Conservation (phyloP, 2,329 filamentous ascomycete genomes). For the Berkeleyomyces rouxiae region DNA sequence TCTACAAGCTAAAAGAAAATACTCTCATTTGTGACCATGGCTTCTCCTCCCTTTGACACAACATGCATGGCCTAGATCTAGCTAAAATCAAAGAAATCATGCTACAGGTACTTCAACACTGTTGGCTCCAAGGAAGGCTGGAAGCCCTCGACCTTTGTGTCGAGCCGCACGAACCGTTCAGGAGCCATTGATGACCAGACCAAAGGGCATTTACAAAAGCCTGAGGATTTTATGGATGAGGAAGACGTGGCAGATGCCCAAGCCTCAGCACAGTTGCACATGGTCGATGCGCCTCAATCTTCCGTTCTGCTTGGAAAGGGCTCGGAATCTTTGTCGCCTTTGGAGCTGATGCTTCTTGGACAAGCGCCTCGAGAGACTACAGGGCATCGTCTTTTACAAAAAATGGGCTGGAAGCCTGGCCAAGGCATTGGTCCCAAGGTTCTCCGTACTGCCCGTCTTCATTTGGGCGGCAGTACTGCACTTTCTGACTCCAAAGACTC, state of each 20-base stretch:
- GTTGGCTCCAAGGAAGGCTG: slow-evolving; percentile 98
- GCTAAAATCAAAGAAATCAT: slow-evolving; percentile 16
- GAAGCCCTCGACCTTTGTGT: slow-evolving; percentile 83
- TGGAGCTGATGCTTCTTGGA: slow-evolving; percentile 49
- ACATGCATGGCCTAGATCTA: neutral
- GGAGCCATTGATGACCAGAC: slow-evolving; percentile 25
- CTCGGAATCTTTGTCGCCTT: slow-evolving; percentile 42
- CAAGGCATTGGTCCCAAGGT: slow-evolving; percentile 86
- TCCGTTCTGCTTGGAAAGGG: neutral
- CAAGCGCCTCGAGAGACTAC: slow-evolving; percentile 61
- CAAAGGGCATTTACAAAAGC: slow-evolving; percentile 32
- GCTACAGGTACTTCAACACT: slow-evolving; percentile 77
- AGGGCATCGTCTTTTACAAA: slow-evolving; percentile 68
- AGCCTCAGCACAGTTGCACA: slow-evolving; percentile 60
- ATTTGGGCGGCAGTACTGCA: slow-evolving; percentile 7
- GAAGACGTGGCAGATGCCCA: slow-evolving; percentile 81
- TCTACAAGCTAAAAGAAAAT: neutral
- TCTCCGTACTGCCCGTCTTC: slow-evolving; percentile 54
- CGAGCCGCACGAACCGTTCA: slow-evolving; percentile 58
- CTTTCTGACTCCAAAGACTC: neutral
- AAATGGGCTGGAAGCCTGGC: slow-evolving; percentile 91
- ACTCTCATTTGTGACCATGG: neutral
- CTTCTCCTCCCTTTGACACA: neutral
- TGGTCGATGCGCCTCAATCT: slow-evolving; percentile 32
- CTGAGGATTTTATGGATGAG: slow-evolving; percentile 95